Conservation (phyloP, 1,284 basidiomycete genomes). For the Marasmius tenuissimus region DNA sequence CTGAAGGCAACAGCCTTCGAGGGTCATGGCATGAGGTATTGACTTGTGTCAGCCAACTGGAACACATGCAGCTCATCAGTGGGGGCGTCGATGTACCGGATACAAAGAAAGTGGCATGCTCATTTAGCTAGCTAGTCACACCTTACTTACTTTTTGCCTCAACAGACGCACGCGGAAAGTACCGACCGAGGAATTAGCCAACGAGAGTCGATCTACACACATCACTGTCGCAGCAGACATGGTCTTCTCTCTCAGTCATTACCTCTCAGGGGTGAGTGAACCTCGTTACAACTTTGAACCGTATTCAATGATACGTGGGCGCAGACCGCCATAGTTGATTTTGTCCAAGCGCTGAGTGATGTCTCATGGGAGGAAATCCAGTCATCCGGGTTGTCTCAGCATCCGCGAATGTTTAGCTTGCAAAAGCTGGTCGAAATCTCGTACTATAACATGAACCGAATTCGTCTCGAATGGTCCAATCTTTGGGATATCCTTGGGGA, state of each 20-base stretch:
- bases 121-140: background rate
- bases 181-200: constrained; percentile 92
- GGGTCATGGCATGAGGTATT: constrained; percentile 95
- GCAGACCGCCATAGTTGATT: constrained; percentile 96
- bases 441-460: constrained; percentile 99
- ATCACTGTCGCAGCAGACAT: constrained; percentile 99
- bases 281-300: background rate
- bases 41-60: constrained; percentile 94
- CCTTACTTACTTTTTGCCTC: constrained; percentile 8
- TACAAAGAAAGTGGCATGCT: constrained; percentile 44
- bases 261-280: constrained; percentile 83
- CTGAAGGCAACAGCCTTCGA: constrained; percentile 92
- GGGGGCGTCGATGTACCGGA: constrained; percentile 86
- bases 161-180: constrained; percentile 63
- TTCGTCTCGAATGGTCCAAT: constrained; percentile 98
- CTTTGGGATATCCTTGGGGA: constrained; percentile 98
- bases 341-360: constrained; percentile 94
- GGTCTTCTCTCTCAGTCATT: constrained; percentile 97
- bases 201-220: constrained; percentile 95
- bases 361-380: constrained; percentile 99
- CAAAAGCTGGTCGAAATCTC: constrained; percentile 99
- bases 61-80: constrained; percentile 95
- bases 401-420: constrained; percentile 94
- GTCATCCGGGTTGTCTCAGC: constrained; percentile 90
- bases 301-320: constrained; percentile 5